A percentile compares a stretch with the other conserved stretches of the same genome.
Evolutionary conservation across 345 rosid species (phyloP).

Genomic region (Lumnitzera littorea): DNA sequence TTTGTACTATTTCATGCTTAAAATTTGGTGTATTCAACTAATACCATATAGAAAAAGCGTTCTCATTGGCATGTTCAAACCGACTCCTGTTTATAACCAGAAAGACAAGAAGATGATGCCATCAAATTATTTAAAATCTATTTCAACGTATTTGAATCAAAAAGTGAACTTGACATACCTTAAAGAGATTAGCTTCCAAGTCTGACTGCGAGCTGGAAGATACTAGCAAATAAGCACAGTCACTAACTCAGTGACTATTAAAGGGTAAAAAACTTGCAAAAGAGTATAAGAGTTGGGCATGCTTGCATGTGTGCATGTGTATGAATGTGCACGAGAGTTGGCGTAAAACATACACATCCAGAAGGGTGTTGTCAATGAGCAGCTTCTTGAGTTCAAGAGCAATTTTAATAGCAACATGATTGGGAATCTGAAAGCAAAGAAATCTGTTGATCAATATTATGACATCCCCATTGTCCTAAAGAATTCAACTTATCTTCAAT

Average conservation of each 20-base stretch:
- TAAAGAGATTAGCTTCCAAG: constrained; percentile 84
- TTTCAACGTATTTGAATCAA: not conserved
- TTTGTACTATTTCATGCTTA: too few relatives aligned
- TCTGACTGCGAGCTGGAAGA: constrained; percentile 81
- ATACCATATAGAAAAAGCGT: too few relatives aligned
- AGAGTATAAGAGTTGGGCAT: not conserved
- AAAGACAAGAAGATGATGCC: not conserved
- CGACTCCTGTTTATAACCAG: too few relatives aligned
- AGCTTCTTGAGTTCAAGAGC: constrained; percentile 96
- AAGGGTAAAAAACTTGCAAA: not conserved
- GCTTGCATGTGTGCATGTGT: not conserved
- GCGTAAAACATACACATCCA: constrained; percentile 69
- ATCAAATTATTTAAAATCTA: not conserved
- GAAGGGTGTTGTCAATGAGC: constrained; percentile 92
- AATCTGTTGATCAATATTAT: not conserved
- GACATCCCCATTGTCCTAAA: not conserved
- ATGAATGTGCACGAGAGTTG: not conserved
- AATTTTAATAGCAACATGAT: constrained; percentile 91
- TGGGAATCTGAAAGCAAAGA: constrained; percentile 63
- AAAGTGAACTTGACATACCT: constrained; percentile 31
- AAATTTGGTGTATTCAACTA: too few relatives aligned
- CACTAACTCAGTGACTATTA: constrained; percentile 1
- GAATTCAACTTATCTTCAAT: too few relatives aligned
- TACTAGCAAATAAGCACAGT: not conserved
- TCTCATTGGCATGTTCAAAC: too few relatives aligned